phyloP scores from a whole-genome alignment of 805 yeast species.

The Candida incommunis region DNA sequence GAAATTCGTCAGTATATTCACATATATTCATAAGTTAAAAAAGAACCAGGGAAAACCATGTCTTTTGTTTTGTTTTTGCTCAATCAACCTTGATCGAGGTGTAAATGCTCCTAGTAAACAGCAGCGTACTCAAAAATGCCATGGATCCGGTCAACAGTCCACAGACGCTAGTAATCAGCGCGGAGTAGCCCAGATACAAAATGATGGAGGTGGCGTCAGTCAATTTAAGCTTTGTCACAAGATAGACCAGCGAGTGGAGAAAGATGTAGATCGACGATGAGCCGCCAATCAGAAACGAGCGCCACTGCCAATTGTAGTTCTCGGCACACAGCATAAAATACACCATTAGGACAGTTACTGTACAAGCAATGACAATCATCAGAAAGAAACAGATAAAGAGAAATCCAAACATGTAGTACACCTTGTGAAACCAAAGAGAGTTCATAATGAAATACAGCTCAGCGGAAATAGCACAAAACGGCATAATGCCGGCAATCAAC shows the following conservation, averaged over 20 bases:
- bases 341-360: conserved; percentile 66
- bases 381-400: conserved; percentile 75
- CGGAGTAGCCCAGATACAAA: conserved; percentile 71
- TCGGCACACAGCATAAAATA: conserved; percentile 81
- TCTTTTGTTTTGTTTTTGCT: conserved; percentile 2
- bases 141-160: conserved; percentile 80
- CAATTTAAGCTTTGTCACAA: conserved; percentile 37
- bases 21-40: too few relatives aligned
- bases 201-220: conserved; percentile 66
- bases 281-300: conserved; percentile 73
- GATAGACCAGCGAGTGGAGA: conserved; percentile 56
- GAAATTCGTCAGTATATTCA: background rate
- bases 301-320: conserved; percentile 97
- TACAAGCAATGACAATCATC: conserved; percentile 66
- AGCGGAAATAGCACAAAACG: conserved; percentile 88
- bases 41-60: too few relatives aligned
- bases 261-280: conserved; percentile 80
- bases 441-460: conserved; percentile 87
- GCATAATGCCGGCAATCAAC: conserved; percentile 76
- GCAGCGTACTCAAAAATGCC: conserved; percentile 64
- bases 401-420: conserved; percentile 96
- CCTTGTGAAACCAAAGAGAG: conserved; percentile 85
- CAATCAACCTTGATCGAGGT: conserved; percentile 76
- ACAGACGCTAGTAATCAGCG: conserved; percentile 50
- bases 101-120: conserved; percentile 68